Evolutionary conservation across 495 filamentous ascomycete species (phyloP).

Genomic region (Podospora pseudopauciseta): DNA sequence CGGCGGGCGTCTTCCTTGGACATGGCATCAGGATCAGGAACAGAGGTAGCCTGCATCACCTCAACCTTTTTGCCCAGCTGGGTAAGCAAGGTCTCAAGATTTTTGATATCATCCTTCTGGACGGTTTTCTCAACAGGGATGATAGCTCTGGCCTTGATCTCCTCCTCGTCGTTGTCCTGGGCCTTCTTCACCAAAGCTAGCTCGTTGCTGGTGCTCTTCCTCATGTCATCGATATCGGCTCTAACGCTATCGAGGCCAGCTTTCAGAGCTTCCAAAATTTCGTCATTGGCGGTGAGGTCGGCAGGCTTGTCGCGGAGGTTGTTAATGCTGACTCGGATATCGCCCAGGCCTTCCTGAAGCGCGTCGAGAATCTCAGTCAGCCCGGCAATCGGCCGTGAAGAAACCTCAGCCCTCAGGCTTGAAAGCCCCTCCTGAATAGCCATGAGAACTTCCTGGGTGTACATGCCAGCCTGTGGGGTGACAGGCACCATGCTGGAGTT

Average conservation of each 20-base stretch:
- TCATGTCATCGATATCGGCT: constrained; percentile 73
- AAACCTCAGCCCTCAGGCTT: constrained; percentile 62
- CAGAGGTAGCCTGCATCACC: constrained; percentile 62
- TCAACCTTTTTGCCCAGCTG: constrained; percentile 82
- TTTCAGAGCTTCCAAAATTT: constrained; percentile 82
- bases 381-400: constrained; percentile 48
- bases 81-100: constrained; percentile 74
- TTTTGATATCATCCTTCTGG: constrained; percentile 70
- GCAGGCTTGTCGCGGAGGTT: constrained; percentile 73
- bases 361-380: constrained; percentile 77
- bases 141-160: constrained; percentile 25
- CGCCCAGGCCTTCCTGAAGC: constrained; percentile 74
- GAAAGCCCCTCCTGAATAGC: constrained; percentile 68
- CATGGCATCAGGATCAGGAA: constrained; percentile 35
- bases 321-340: constrained; percentile 69
- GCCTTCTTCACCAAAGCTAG: constrained; percentile 37
- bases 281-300: constrained; percentile 74
- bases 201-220: constrained; percentile 53
- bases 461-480: constrained; percentile 39
- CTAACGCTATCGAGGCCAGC: constrained; percentile 69
- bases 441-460: constrained; percentile 60
- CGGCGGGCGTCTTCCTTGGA: constrained; percentile 44
- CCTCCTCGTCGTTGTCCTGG: constrained; percentile 14
- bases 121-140: constrained; percentile 42
- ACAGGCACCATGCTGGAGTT: constrained; percentile 63